Evolutionary conservation across 345 rosid species (phyloP).

Genomic region (Kernera saxatilis): DNA sequence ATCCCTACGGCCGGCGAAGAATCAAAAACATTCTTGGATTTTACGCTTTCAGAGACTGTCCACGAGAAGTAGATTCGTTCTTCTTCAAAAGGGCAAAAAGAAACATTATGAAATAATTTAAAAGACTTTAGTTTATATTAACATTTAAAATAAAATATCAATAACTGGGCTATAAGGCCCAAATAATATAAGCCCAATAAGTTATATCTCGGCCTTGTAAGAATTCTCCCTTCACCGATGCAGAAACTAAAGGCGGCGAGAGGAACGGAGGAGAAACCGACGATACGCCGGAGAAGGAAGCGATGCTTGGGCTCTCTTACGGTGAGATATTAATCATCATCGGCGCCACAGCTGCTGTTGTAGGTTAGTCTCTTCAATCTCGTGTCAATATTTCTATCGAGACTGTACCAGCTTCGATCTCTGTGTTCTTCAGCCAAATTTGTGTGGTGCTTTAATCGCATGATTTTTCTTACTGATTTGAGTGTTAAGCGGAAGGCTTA

Average conservation of each 20-base stretch:
- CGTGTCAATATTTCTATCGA: background rate
- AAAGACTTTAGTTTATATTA: background rate
- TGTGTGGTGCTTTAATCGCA: too few species aligned
- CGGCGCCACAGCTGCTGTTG: constrained; percentile 63
- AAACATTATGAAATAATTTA: background rate
- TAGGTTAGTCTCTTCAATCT: constrained; percentile 35
- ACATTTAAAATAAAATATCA: background rate
- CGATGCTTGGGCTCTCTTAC: constrained; percentile 63
- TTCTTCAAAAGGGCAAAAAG: background rate
- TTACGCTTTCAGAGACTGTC: constrained; percentile 1
- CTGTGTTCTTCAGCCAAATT: background rate
- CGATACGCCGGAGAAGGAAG: constrained; percentile 9
- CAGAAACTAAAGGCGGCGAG: constrained; percentile 11
- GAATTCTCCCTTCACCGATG: background rate
- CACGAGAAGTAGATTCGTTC: constrained; percentile 4
- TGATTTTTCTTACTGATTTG: background rate
- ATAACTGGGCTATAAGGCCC: background rate
- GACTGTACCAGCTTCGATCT: background rate
- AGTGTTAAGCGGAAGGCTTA: background rate
- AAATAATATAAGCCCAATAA: background rate
- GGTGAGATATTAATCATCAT: constrained; percentile 62
- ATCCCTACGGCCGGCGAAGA: background rate
- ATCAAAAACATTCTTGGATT: constrained; percentile 7
- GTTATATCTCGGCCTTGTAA: background rate
- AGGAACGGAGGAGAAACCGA: background rate